Percentiles rank a stretch among this genome's conserved stretches.
These are phyloP conservation scores for Vitis hybrid DNA, from an alignment of 177 flowering plant species.

Conservation along the genomic window DNA sequence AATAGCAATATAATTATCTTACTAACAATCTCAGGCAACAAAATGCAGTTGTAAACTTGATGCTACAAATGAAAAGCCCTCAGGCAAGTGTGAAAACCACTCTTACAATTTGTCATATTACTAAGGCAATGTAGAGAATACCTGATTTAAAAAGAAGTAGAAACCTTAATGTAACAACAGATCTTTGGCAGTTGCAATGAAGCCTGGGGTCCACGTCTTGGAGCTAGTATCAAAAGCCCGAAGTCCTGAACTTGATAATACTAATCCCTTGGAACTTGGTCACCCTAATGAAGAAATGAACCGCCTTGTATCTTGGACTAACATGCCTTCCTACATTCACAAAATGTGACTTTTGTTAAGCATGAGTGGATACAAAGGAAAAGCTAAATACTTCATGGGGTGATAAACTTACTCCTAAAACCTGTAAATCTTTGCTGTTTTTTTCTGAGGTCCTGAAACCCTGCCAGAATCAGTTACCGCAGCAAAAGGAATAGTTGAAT, in stretches of 20 bases:
- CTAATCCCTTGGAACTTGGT: background rate
- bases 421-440: conserved; percentile 40
- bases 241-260: background rate
- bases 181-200: background rate
- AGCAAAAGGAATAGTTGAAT: conserved; percentile 43
- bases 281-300: background rate
- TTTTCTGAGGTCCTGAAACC: conserved; percentile 31
- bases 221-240: background rate
- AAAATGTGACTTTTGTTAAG: background rate
- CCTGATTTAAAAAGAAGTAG: background rate
- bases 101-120: background rate
- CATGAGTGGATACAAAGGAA: background rate
- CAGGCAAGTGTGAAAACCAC: background rate
- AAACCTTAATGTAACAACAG: background rate
- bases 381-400: background rate
- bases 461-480: conserved; percentile 19
- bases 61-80: background rate
- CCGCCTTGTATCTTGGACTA: background rate
- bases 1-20: background rate
- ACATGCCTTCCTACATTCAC: conserved; percentile 5
- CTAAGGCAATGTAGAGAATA: conserved; percentile 2
- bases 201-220: background rate
- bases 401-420: conserved; percentile 30
- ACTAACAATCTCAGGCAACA: background rate
- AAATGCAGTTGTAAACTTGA: background rate